Evolutionary conservation across 345 rosid species (phyloP).

Genomic region (Euclidium syriacum): DNA sequence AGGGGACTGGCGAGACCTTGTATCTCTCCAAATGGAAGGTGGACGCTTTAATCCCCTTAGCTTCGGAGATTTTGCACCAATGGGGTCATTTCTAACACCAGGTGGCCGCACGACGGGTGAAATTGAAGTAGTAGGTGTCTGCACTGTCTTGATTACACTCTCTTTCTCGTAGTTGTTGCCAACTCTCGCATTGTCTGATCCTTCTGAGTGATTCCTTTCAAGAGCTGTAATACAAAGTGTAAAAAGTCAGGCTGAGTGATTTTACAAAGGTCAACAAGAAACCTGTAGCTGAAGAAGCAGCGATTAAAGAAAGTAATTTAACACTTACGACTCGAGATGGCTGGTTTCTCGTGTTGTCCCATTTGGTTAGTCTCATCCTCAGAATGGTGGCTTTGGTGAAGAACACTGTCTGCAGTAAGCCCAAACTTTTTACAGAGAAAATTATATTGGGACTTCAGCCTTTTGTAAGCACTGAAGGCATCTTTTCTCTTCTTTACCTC

Average conservation of each 20-base stretch:
- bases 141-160: constrained; percentile 32
- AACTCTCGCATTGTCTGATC: constrained; percentile 33
- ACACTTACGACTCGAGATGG: constrained; percentile 42
- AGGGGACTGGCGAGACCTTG: constrained; percentile 51
- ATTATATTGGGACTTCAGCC: constrained; percentile 58
- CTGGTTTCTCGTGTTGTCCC: constrained; percentile 30
- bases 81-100: constrained; percentile 25
- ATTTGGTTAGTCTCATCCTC: constrained; percentile 35
- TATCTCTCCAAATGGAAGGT: constrained; percentile 73
- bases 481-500: constrained; percentile 46
- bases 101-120: constrained; percentile 25
- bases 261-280: constrained; percentile 3
- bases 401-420: constrained; percentile 42
- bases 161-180: constrained; percentile 36
- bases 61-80: constrained; percentile 37
- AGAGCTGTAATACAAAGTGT: constrained; percentile 27
- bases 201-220: constrained; percentile 26
- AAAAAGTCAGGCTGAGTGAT: neutral
- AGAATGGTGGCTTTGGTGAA: constrained; percentile 22
- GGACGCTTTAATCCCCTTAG: constrained; percentile 54
- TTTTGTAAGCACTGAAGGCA: constrained; percentile 41
- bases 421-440: constrained; percentile 50
- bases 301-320: no score
- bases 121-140: constrained; percentile 29
- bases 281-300: constrained; percentile 3